These are phyloP conservation scores for Phytophthora chlamydospora DNA, from an alignment of 352 stramenopile species.

Conservation along the genomic window DNA sequence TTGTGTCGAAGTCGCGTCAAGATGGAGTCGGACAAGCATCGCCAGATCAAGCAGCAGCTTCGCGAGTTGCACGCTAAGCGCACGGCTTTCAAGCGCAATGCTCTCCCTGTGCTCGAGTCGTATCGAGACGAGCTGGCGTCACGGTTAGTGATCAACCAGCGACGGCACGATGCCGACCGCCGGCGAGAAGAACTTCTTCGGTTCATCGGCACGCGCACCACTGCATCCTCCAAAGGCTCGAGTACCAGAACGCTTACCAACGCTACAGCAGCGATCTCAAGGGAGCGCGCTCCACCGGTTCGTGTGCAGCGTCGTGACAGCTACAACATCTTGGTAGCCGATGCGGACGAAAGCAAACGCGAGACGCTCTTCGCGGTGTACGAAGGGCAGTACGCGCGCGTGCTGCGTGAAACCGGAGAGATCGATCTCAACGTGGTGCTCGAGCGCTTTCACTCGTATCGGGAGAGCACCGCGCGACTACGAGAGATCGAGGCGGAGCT, in stretches of 20 bases:
- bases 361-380: conserved; percentile 69
- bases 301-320: conserved; percentile 35
- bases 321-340: conserved; percentile 31
- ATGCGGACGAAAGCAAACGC: conserved; percentile 31
- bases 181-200: conserved; percentile 57
- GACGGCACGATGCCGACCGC: conserved; percentile 49
- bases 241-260: conserved; percentile 5
- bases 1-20: conserved; percentile 47
- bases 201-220: conserved; percentile 44
- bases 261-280: conserved; percentile 19
- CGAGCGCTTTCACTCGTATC: conserved; percentile 51
- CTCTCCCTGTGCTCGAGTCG: conserved; percentile 46
- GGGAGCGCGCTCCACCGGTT: conserved; percentile 7
- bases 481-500: conserved; percentile 61
- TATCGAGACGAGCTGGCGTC: conserved; percentile 58
- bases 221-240: conserved; percentile 7
- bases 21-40: conserved; percentile 45
- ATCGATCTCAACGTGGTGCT: conserved; percentile 54
- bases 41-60: conserved; percentile 32
- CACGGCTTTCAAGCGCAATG: conserved; percentile 34
- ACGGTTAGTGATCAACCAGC: conserved; percentile 42
- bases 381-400: conserved; percentile 61
- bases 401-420: conserved; percentile 58
- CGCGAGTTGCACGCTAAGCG: conserved; percentile 33
- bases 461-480: conserved; percentile 40